phyloP scores from a whole-genome alignment of 2,329 filamentous ascomycete species.

The Sarocladiaceae sp. region DNA sequence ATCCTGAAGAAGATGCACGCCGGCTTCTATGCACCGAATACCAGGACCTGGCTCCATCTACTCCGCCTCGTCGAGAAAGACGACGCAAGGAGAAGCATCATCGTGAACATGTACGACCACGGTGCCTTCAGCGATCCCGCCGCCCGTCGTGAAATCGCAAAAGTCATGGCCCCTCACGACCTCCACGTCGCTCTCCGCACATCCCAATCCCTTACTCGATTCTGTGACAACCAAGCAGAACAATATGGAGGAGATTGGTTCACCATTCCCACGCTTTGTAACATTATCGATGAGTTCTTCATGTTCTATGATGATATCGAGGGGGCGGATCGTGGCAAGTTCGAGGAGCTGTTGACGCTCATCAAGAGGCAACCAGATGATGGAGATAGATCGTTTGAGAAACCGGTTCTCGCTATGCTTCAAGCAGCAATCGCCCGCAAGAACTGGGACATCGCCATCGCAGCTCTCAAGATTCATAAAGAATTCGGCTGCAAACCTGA shows the following conservation, averaged over 20 bases:
- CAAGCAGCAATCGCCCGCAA: slow-evolving; percentile 21
- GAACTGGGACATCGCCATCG: slow-evolving; percentile 28
- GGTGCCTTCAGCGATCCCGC: slow-evolving; percentile 35
- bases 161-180: slow-evolving; percentile 39
- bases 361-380: slow-evolving; percentile 20
- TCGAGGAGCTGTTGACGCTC: slow-evolving; percentile 23
- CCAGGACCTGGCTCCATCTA: slow-evolving; percentile 45
- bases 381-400: slow-evolving; percentile 20
- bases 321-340: slow-evolving; percentile 15
- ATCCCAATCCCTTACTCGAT: slow-evolving; percentile 28
- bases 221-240: slow-evolving; percentile 34
- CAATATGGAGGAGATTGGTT: slow-evolving; percentile 46
- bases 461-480: slow-evolving; percentile 22
- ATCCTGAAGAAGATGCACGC: slow-evolving; percentile 36
- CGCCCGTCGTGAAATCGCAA: slow-evolving; percentile 33
- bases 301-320: slow-evolving; percentile 27
- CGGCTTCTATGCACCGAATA: slow-evolving; percentile 34
- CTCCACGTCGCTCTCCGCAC: slow-evolving; percentile 35
- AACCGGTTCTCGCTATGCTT: slow-evolving; percentile 35
- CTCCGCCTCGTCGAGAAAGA: slow-evolving; percentile 54
- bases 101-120: slow-evolving; percentile 41
- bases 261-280: slow-evolving; percentile 28
- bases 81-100: slow-evolving; percentile 42
- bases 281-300: slow-evolving; percentile 38
- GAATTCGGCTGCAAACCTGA: slow-evolving; percentile 21